Evolutionary conservation across 2,329 filamentous ascomycete species (phyloP), one percentile per base, ranked within the genome.

Genomic region (Fusarium beomiforme): DNA sequence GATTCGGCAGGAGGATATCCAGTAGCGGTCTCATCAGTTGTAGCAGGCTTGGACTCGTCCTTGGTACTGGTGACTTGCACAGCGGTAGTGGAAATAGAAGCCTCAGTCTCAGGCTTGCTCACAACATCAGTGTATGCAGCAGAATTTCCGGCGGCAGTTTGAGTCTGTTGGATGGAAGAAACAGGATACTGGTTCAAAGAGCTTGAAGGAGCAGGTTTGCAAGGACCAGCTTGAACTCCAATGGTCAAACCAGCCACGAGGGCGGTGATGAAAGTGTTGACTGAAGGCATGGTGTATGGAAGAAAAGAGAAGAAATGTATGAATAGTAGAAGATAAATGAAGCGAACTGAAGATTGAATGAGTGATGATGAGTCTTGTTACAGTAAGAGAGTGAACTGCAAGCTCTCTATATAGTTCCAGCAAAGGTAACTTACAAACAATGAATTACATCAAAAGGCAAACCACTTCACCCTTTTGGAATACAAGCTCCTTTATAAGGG

Each of bases 401-500:
- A 46, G 51, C 43, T 55, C 64, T 70, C 59, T 71, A 71, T 72
- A 71, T 71, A 69, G 51, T 31, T 61, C 21, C 29, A 41, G 41
- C 44, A 39, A 58, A 50, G 31, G 53, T 17, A 47, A 63, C 43
- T 56, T 31, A 62, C 47, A 50, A 54, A 61, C 34, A 29, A 44
- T 53, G 54, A 59, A 26, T 29, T 34, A 49, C 49, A 42, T 19
- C 42, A 50, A 23, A 47, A 65, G 51, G 47, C 33, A 64, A 54
- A n/a, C 21, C 42, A 37, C 19, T 19, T 59, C 41, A 34, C 54
- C 63, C 54, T 60, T 34, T 21, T 53, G 57, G 51, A 53, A 59
- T 51, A 46, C 21, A 66, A 37, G 55, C 64, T 72, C 69, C 64
- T 72, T 72, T 66, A 71, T 61, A 66, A 71, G 69, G 69, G 69